A percentile compares a stretch with the other conserved stretches of the same genome.
Evolutionary conservation across 352 stramenopile species (phyloP).

Genomic region (Phytophthora megakarya): DNA sequence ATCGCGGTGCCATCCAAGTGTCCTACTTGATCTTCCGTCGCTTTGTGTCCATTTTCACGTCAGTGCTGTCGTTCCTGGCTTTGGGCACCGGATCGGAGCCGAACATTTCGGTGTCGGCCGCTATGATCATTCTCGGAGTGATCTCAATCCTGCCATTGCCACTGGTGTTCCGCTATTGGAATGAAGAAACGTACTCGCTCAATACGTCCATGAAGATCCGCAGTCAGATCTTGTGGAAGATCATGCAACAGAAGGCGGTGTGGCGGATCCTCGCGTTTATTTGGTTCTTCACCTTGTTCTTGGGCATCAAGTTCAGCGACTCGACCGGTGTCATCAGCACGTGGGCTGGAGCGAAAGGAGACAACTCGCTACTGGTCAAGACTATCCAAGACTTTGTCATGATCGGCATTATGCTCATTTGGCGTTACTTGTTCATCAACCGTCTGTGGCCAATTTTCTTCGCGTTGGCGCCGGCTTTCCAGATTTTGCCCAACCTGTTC

Average conservation of each 20-base stretch:
- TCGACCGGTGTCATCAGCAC: slow-evolving; percentile 44
- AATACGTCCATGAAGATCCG: slow-evolving; percentile 65
- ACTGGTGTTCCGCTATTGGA: slow-evolving; percentile 59
- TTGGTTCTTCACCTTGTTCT: slow-evolving; percentile 63
- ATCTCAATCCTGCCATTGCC: slow-evolving; percentile 59
- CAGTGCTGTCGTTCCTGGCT: slow-evolving; percentile 55
- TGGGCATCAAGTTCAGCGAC: slow-evolving; percentile 60
- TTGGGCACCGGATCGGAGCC: slow-evolving; percentile 41
- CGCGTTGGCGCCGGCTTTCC: slow-evolving; percentile 49
- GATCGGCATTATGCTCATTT: slow-evolving; percentile 56
- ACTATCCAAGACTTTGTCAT: slow-evolving; percentile 59
- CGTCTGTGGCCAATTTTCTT: slow-evolving; percentile 63
- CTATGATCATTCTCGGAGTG: slow-evolving; percentile 56
- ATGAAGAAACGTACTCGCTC: slow-evolving; percentile 69
- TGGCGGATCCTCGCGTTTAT: slow-evolving; percentile 73
- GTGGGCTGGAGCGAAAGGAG: slow-evolving; percentile 45
- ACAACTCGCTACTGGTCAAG: slow-evolving; percentile 55
- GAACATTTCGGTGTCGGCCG: slow-evolving; percentile 46
- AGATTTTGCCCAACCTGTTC: slow-evolving; percentile 57
- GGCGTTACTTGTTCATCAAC: slow-evolving; percentile 68
- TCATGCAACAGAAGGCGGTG: slow-evolving; percentile 79
- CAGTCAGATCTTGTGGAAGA: slow-evolving; percentile 72
- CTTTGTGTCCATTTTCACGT: slow-evolving; percentile 55
- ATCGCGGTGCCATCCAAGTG: slow-evolving; percentile 59
- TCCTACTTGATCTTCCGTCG: slow-evolving; percentile 71